phyloP scores from a whole-genome alignment of 2,329 filamentous ascomycete genomes.

The Pestalotiopsis sp. region DNA sequence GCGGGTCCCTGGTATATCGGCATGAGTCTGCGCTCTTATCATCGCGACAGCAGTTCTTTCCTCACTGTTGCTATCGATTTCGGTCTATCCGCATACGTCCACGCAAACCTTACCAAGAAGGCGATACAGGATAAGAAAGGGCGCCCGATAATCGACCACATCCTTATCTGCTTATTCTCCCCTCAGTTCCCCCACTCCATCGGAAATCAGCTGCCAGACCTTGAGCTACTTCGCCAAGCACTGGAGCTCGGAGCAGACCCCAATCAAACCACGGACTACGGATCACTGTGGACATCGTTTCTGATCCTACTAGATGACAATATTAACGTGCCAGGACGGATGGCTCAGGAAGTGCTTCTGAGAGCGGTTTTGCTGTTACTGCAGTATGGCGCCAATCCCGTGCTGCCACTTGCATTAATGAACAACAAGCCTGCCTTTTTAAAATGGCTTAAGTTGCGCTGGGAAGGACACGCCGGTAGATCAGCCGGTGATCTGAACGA shows the following conservation, averaged over 20 bases:
- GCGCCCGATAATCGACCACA: not conserved
- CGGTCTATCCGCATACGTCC: not conserved
- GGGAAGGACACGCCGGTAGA: no score
- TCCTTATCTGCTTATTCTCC: not conserved
- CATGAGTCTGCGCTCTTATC: not conserved
- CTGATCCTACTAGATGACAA: not conserved
- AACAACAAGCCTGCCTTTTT: no score
- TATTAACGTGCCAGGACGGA: no score
- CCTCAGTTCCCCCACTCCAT: no score
- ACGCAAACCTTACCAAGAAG: not conserved
- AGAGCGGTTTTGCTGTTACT: no score
- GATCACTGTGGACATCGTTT: not conserved
- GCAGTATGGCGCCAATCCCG: no score
- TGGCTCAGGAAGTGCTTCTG: no score
- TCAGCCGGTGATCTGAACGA: no score
- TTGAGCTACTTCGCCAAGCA: not conserved
- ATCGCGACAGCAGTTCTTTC: not conserved
- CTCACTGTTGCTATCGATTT: conserved; percentile 1
- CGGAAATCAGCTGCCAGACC: not conserved
- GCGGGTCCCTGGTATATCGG: not conserved
- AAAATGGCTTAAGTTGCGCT: no score
- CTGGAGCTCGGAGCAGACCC: not conserved
- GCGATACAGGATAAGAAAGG: not conserved
- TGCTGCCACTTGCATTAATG: no score
- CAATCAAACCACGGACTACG: not conserved